Percentiles rank a stretch among this genome's conserved stretches.
phyloP scores from a whole-genome alignment of 108 stramenopile genomes.

The Chaetoceros tenuissimus region DNA sequence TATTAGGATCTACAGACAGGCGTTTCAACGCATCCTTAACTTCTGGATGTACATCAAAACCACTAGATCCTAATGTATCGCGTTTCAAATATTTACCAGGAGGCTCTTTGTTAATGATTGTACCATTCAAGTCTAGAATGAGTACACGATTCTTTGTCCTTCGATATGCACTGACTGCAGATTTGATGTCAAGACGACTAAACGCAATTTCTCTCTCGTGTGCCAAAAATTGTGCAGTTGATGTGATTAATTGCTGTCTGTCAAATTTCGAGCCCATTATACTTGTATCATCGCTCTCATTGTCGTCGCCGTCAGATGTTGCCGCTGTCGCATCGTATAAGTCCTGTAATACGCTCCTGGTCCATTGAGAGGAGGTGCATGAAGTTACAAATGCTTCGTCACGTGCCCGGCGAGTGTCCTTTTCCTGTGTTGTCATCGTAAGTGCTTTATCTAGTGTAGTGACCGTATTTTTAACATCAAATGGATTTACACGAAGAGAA shows the following conservation, averaged over 20 bases:
- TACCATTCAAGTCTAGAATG: conserved; percentile 96
- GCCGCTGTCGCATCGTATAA: conserved; percentile 60
- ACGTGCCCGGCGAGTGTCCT: conserved; percentile 83
- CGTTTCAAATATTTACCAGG: conserved; percentile 94
- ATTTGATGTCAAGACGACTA: conserved; percentile 40
- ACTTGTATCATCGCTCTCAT: too few species aligned
- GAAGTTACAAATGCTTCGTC: conserved; percentile 94
- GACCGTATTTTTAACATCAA: conserved; percentile 82
- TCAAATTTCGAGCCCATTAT: conserved; percentile 12
- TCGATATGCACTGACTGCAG: conserved; percentile 63
- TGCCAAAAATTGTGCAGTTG: conserved; percentile 55
- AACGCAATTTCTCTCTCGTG: conserved; percentile 48
- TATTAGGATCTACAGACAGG: conserved; percentile 74
- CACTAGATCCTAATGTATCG: conserved; percentile 86
- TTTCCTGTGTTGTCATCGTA: conserved; percentile 74
- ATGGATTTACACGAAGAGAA: conserved; percentile 96
- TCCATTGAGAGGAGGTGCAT: conserved; percentile 92
- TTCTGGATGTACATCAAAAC: conserved; percentile 66
- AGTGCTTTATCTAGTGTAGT: conserved; percentile 90
- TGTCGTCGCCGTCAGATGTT: background rate
- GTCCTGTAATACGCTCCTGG: conserved; percentile 87
- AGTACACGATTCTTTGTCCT: conserved; percentile 74
- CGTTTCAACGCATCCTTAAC: conserved; percentile 58
- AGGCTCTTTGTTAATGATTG: conserved; percentile 91
- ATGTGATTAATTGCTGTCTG: conserved; percentile 8